Conservation (phyloP, 2,329 filamentous ascomycete species). For the Lachnellula hyalina region DNA sequence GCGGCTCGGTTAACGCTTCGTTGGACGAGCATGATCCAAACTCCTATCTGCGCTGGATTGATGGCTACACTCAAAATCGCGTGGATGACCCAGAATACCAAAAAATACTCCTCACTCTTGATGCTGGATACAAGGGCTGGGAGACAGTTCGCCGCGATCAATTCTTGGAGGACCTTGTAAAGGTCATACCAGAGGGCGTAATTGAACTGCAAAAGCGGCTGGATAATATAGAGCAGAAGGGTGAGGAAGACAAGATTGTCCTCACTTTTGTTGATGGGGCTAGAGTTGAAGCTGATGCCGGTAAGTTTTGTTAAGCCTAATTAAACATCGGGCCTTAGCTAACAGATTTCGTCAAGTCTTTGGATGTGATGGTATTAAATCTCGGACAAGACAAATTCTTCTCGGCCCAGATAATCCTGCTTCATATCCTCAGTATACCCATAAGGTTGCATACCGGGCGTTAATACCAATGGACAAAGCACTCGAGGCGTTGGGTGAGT, state of each 20-base stretch:
- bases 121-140: conserved; percentile 2
- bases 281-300: conserved; percentile 34
- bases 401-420: conserved; percentile 42
- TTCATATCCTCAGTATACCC: conserved; percentile 43
- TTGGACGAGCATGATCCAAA: conserved; percentile 23
- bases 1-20: conserved; percentile 23
- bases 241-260: conserved; percentile 18
- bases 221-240: conserved; percentile 18
- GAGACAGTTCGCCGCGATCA: conserved; percentile 20
- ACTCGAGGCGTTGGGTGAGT: conserved; percentile 39
- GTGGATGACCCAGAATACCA: conserved; percentile 12
- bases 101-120: conserved; percentile 1
- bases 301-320: conserved; percentile 28
- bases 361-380: conserved; percentile 59
- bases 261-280: conserved; percentile 40
- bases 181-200: conserved; percentile 29
- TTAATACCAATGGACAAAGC: conserved; percentile 54
- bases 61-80: conserved; percentile 5
- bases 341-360: conserved; percentile 37
- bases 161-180: conserved; percentile 37
- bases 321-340: neutral
- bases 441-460: conserved; percentile 55
- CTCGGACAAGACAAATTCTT: conserved; percentile 45
- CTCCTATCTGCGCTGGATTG: conserved; percentile 1
- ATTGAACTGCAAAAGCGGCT: conserved; percentile 29